A percentile compares a stretch with the other conserved stretches of the same genome.
These are phyloP conservation scores for Trichocomaceae sp. DNA, from an alignment of 2,329 filamentous ascomycete species.

Conservation along the genomic window DNA sequence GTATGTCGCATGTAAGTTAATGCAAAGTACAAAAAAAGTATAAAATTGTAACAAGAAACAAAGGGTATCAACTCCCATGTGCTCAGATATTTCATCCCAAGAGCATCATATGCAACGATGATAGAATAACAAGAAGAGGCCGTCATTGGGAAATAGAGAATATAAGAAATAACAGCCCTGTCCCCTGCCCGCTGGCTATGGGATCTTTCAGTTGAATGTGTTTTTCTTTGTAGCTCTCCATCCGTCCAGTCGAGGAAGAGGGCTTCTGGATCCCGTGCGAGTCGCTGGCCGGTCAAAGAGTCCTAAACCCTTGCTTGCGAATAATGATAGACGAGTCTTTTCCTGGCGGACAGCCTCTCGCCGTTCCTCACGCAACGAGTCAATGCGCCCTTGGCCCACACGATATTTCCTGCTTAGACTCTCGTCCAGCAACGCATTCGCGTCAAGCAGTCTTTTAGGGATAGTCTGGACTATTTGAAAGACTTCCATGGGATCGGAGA, in stretches of 20 bases:
- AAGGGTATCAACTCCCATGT: slow-evolving; percentile 13
- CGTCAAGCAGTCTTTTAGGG: slow-evolving; percentile 72
- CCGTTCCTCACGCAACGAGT: slow-evolving; percentile 65
- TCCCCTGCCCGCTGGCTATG: too few species aligned
- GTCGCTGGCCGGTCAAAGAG: slow-evolving; percentile 9
- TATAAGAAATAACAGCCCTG: not conserved
- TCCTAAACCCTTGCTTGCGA: slow-evolving; percentile 23
- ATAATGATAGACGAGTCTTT: slow-evolving; percentile 33
- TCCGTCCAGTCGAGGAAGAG: slow-evolving; percentile 13
- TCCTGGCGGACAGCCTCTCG: slow-evolving; percentile 45
- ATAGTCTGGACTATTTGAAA: slow-evolving; percentile 89
- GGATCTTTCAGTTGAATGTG: slow-evolving; percentile 7
- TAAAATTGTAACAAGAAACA: slow-evolving; percentile 4
- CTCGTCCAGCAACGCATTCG: slow-evolving; percentile 72
- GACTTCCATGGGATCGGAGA: slow-evolving; percentile 86
- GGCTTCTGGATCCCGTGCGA: slow-evolving; percentile 12
- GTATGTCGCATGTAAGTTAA: not conserved
- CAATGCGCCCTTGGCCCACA: slow-evolving; percentile 73
- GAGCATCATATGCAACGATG: slow-evolving; percentile 13
- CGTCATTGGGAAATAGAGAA: not conserved
- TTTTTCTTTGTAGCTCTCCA: slow-evolving; percentile 12
- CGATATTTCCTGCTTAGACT: slow-evolving; percentile 75
- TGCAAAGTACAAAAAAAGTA: not conserved
- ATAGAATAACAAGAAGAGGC: not conserved
- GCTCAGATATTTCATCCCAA: slow-evolving; percentile 11